A percentile compares a stretch with the other conserved stretches of the same genome.
phyloP scores from a whole-genome alignment of 106 monocot species.

The Agapanthus africanus region DNA sequence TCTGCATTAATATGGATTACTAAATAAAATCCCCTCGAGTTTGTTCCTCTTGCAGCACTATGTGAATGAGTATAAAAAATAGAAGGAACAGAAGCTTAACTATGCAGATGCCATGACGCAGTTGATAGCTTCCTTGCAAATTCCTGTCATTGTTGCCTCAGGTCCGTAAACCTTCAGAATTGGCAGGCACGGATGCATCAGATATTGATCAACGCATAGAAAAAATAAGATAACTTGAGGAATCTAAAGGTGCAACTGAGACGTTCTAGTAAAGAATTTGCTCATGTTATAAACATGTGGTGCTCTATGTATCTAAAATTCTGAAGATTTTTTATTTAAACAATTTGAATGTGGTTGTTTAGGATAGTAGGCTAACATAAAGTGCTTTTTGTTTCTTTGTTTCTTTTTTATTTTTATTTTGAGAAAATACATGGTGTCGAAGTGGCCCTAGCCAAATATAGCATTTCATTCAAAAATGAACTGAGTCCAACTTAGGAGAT shows the following conservation, averaged over 20 bases:
- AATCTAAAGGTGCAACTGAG: neutral
- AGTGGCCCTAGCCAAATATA: too few species aligned
- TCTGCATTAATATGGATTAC: neutral
- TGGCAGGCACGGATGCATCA: neutral
- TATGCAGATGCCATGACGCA: slow-evolving; percentile 62
- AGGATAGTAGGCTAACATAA: too few species aligned
- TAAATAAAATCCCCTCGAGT: neutral
- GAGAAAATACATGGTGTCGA: too few species aligned
- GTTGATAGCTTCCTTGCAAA: slow-evolving; percentile 88
- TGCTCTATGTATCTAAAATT: neutral
- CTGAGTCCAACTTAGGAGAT: too few species aligned
- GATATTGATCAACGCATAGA: neutral
- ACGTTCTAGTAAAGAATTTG: neutral
- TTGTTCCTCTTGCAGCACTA: neutral
- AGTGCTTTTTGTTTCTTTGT: too few species aligned
- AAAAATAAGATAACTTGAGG: neutral
- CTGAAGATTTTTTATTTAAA: neutral
- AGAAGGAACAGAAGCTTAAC: neutral
- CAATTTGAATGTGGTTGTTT: neutral
- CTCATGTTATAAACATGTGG: neutral
- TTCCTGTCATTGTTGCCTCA: slow-evolving; percentile 91
- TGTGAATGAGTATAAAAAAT: neutral
- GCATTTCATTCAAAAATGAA: too few species aligned
- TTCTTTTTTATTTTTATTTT: too few species aligned
- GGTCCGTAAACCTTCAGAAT: slow-evolving; percentile 78